Evolutionary conservation across 176 grass and related monocot species (phyloP), one percentile per base, ranked within the genome.

Genomic region (Oryza punctata): DNA sequence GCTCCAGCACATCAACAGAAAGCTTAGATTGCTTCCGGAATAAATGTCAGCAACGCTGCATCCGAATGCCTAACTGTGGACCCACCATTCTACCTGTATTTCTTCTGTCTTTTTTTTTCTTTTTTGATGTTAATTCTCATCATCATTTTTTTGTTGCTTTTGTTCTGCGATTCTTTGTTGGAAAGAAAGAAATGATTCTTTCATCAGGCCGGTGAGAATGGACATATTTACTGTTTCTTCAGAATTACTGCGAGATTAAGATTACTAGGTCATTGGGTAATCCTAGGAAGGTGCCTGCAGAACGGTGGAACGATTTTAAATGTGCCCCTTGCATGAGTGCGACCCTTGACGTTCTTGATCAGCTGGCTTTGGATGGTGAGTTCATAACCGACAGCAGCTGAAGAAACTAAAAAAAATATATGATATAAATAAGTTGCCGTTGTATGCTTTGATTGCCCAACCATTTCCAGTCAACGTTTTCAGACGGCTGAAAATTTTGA

Each of bases 21-120:
- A 18, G 27, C 1, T 41, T 9, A 35, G 38, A 47, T 70, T 65
- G 28, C 77, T 28, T 85, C 81, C 30, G n/a, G 75, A 79, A 54
- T 10, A 60, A 30, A 24, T 41, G 10, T 37, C 73, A 77, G 18
- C 33, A 30, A 27, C 59, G 23, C 67, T 43, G 19, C 59, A 26
- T 54, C n/a, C 30, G 54, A 6, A 43, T 5, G 63, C 70, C 78
- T 73, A 67, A 45, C 35, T 29, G 33, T 44, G 79, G 68, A 59
- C 66, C 18, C 6, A 49, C 65, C 28, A 10, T 8, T 50, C 8
- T 1, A 32, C 25, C 43, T 0, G 63, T 50, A 13, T 84, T 13
- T 57, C 23, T 72, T 67, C 41, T 77, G 19, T 6, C 3, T 73
- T 3, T 24, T 7, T 19, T 38, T 44, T n/a, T 4, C 32, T 1